Conservation (phyloP, 768 basidiomycete genomes). For the Suillus subaureus region DNA sequence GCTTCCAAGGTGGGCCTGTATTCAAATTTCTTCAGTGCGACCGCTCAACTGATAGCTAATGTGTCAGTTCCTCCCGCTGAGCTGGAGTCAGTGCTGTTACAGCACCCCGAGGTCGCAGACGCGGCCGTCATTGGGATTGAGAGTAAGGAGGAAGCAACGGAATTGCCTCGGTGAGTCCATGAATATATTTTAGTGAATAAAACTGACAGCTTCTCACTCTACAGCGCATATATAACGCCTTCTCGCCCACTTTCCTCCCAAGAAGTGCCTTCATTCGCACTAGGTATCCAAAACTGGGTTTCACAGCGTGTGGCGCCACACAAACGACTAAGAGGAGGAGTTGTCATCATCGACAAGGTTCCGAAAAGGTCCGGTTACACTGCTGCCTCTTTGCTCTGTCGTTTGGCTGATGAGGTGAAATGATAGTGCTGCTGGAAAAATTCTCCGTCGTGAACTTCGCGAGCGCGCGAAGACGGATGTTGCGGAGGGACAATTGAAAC, state of each 20-base stretch:
- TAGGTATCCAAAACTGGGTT: slow-evolving; percentile 67
- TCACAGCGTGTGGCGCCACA: slow-evolving; percentile 68
- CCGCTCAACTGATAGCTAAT: neutral
- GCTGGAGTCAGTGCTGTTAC: slow-evolving; percentile 74
- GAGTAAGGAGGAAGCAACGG: slow-evolving; percentile 69
- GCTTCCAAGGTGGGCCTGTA: slow-evolving; percentile 64
- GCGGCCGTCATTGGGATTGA: slow-evolving; percentile 80
- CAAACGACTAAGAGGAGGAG: slow-evolving; percentile 77
- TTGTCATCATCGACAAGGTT: slow-evolving; percentile 55
- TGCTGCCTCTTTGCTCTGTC: neutral
- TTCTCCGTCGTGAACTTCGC: slow-evolving; percentile 76
- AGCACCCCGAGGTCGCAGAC: slow-evolving; percentile 77
- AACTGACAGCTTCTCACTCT: neutral
- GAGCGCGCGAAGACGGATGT: slow-evolving; percentile 63
- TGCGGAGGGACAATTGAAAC: slow-evolving; percentile 25
- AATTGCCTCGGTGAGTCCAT: slow-evolving; percentile 65
- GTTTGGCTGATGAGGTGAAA: slow-evolving; percentile 2
- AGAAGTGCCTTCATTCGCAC: slow-evolving; percentile 37
- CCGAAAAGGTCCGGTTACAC: slow-evolving; percentile 29
- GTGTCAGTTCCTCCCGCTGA: slow-evolving; percentile 81
- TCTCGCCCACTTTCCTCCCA: slow-evolving; percentile 22
- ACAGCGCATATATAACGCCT: slow-evolving; percentile 61
- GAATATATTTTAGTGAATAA: neutral
- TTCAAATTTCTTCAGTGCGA: neutral
- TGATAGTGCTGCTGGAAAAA: slow-evolving; percentile 82